Base-by-base conservation (phyloP, 805 yeast genomes). In the Candida oleophila region DNA sequence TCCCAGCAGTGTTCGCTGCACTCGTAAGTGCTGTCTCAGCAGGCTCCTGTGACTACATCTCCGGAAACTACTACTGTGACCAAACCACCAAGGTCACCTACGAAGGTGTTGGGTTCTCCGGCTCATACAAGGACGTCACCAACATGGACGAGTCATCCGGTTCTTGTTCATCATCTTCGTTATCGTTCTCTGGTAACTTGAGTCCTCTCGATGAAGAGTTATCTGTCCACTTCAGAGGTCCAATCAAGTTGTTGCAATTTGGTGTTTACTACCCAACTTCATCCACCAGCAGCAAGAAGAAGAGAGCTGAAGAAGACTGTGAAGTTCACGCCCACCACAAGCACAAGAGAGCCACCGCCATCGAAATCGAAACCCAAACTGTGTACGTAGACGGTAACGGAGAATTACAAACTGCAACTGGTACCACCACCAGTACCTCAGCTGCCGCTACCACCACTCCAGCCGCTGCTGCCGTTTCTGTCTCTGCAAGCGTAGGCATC, bases 171-270 rank as follows among this genome's bases (percentile, higher is more conserved):
- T 83, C 81, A 52, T 57, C 71, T 43, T 47, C 82, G 19, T 54
- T 59, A 35, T 60, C 83, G 7, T 86, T 89, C 75, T 74, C 83
- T 14, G 96, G 96, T 46, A 59, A 80, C 48, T 68, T 88, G 66
- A 69, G 91, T 46, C 96, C 96, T 35, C 74, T 89, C 52, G 85
- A 88, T 66, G 94, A 89, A 74, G 96, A 89, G 68, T 71, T 89
- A 51, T 83, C 95, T 32, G 83, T 89, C 49, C 96, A 89, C 68
- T 86, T 89, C 76, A 85, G 96, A 76, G 96, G 96, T 58, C 96
- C 96, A 33, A 61, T 89, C 56, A 77, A 80, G 63, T 80, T 89
- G 63, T 71, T 75, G 61, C 89, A 89, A 71, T 89, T 94, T 62
- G 97, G 91, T 67, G 97, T 89, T 46, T 94, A 91, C 77, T 83